Percentiles rank a stretch among this genome's conserved stretches.
Conservation (phyloP, 2,329 filamentous ascomycete species). For the Coniosporium tulheliwenetii region DNA sequence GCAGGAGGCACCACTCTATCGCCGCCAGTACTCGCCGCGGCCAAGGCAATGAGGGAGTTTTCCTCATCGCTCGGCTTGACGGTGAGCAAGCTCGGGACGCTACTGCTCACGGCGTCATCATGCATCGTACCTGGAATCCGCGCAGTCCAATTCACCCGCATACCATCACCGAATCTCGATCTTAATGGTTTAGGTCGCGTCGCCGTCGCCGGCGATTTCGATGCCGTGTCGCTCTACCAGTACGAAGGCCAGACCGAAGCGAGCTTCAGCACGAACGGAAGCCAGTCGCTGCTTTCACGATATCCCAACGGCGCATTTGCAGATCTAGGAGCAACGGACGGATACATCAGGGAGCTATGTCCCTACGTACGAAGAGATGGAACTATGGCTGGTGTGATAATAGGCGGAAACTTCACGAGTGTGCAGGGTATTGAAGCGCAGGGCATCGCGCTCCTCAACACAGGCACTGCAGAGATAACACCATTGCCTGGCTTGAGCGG, state of each 20-base stretch:
- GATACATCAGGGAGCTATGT: conserved; percentile 80
- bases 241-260: conserved; percentile 65
- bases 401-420: conserved; percentile 93
- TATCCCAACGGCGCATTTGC: conserved; percentile 77
- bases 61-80: conserved; percentile 1
- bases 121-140: conserved; percentile 3
- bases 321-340: conserved; percentile 61
- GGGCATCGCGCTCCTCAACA: conserved; percentile 69
- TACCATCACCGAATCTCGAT: conserved; percentile 60
- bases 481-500: conserved; percentile 71
- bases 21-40: too few relatives aligned
- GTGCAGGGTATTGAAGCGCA: conserved; percentile 60
- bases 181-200: conserved; percentile 65
- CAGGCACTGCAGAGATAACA: conserved; percentile 51
- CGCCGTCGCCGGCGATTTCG: conserved; percentile 69
- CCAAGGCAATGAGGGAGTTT: conserved; percentile 1
- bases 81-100: neutral
- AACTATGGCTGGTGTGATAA: conserved; percentile 54
- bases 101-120: neutral
- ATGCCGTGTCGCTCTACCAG: conserved; percentile 78
- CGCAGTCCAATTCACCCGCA: conserved; percentile 38
- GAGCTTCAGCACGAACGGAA: conserved; percentile 55
- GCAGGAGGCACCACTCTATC: too few relatives aligned
- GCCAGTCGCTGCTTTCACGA: conserved; percentile 62
- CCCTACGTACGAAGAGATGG: conserved; percentile 53